These are phyloP conservation scores for Alternaria viburni DNA, from an alignment of 2,329 filamentous ascomycete species.

Conservation along the genomic window DNA sequence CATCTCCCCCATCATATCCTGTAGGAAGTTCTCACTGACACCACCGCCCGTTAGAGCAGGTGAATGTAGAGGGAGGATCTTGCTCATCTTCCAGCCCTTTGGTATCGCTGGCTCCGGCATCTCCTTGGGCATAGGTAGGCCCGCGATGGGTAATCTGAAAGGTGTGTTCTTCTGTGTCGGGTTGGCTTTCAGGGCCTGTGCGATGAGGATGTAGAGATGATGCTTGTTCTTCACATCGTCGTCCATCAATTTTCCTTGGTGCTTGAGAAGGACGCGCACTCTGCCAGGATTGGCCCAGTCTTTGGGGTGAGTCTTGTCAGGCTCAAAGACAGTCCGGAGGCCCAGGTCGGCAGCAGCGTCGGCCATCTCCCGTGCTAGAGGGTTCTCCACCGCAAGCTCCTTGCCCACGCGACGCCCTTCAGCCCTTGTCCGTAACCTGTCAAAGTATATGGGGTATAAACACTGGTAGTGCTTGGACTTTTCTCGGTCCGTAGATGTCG, in stretches of 20 bases:
- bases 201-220: slow-evolving; percentile 83
- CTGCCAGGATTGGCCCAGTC: slow-evolving; percentile 97
- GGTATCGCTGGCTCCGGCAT: slow-evolving; percentile 73
- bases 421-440: slow-evolving; percentile 73
- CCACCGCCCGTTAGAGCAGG: slow-evolving; percentile 91
- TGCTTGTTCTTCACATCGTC: slow-evolving; percentile 74
- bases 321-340: slow-evolving; percentile 80
- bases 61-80: slow-evolving; percentile 83
- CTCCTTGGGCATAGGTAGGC: slow-evolving; percentile 70
- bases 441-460: slow-evolving; percentile 96
- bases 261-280: slow-evolving; percentile 78
- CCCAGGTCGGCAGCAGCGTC: slow-evolving; percentile 72
- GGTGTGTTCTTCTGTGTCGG: slow-evolving; percentile 77
- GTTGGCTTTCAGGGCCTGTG: slow-evolving; percentile 75
- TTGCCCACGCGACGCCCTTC: slow-evolving; percentile 80
- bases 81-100: slow-evolving; percentile 88
- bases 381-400: slow-evolving; percentile 78
- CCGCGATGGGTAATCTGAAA: slow-evolving; percentile 74
- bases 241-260: slow-evolving; percentile 60
- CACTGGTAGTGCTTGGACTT: slow-evolving; percentile 80
- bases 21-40: slow-evolving; percentile 90
- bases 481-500: slow-evolving; percentile 55
- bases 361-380: slow-evolving; percentile 86
- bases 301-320: slow-evolving; percentile 89
- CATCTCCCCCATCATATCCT: slow-evolving; percentile 98